Conservation (phyloP, 1,139 yeast species). For the Trichomonascaceae sp. region DNA sequence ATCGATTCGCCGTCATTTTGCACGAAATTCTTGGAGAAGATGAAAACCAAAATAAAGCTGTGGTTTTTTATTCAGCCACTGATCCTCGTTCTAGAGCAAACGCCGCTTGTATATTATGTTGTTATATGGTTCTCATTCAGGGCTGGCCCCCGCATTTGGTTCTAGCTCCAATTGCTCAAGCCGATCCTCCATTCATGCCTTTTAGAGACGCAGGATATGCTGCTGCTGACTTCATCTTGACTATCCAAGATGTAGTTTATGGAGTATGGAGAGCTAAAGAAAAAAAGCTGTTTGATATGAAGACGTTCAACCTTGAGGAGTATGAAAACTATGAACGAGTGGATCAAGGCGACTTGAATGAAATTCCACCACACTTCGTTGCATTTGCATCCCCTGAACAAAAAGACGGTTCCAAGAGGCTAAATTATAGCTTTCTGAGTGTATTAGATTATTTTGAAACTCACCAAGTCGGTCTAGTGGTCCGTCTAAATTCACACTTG, state of each 20-base stretch:
- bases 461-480: constrained; percentile 79
- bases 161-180: constrained; percentile 85
- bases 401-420: constrained; percentile 36
- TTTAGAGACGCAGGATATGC: constrained; percentile 97
- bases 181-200: constrained; percentile 89
- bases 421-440: constrained; percentile 47
- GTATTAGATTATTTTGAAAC: constrained; percentile 70
- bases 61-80: constrained; percentile 80
- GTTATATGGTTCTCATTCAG: constrained; percentile 92
- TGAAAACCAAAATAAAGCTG: constrained; percentile 77
- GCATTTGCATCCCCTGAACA: constrained; percentile 98
- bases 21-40: constrained; percentile 88
- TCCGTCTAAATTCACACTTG: constrained; percentile 82
- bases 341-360: constrained; percentile 94
- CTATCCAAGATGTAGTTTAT: constrained; percentile 90
- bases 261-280: constrained; percentile 99
- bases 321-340: constrained; percentile 90
- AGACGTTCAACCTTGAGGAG: constrained; percentile 84
- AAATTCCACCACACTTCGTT: constrained; percentile 84
- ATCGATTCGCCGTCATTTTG: constrained; percentile 88
- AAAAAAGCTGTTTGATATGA: constrained; percentile 77
- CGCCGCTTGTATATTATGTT: constrained; percentile 88
- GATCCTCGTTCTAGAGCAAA: constrained; percentile 80
- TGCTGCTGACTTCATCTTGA: constrained; percentile 85
- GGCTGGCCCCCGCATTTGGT: constrained; percentile 99